Evolutionary conservation across 2,329 filamentous ascomycete species (phyloP), one percentile per base, ranked within the genome.

Genomic region (Gnomoniopsis sp.): DNA sequence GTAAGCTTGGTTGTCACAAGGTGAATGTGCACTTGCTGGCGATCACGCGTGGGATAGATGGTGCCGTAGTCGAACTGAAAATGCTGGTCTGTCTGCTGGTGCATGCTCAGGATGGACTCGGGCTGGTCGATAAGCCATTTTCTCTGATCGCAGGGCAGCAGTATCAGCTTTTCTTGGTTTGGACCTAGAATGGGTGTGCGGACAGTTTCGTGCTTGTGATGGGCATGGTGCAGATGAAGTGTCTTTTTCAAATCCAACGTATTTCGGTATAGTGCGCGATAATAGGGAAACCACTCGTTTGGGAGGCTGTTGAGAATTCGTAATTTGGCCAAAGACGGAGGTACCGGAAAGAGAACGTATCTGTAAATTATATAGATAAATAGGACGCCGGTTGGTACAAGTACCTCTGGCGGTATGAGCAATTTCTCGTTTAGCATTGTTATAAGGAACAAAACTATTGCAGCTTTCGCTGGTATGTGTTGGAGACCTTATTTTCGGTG

Each of bases 21-120:
- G 50, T 58, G 56, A 34, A 58, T 53, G 49, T 50, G 56, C 50
- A 58, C 56, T 12, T 17, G n/a, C 33, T 58, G 52, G 56, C 48
- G 56, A 3, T 58, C 56, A 34, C 56, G 56, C 33, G 56, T 58
- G 33, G 56, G 56, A 36, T 53, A 58, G 6, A 58, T 50, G 50
- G 56, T 58, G 44, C 56, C 56, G 33, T 53, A 44, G 26, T 44
- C 47, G 33, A 50, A 58, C 44, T 53, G 49, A 30, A 58, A 58
- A 49, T 58, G 56, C 33, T 34, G 26, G 44, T 21, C 52, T 33
- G 56, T 58, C 56, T 58, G 56, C 50, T 58, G 33, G 50, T 58
- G 56, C 56, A 58, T 58, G 56, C 56, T 58, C 49, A 53, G 41
- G 50, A 53, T 19, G 52, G 56, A 53, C 33, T 58, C 56, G 50